phyloP scores from a whole-genome alignment of 1,284 basidiomycete genomes.

The Apiotrichum sp. region DNA sequence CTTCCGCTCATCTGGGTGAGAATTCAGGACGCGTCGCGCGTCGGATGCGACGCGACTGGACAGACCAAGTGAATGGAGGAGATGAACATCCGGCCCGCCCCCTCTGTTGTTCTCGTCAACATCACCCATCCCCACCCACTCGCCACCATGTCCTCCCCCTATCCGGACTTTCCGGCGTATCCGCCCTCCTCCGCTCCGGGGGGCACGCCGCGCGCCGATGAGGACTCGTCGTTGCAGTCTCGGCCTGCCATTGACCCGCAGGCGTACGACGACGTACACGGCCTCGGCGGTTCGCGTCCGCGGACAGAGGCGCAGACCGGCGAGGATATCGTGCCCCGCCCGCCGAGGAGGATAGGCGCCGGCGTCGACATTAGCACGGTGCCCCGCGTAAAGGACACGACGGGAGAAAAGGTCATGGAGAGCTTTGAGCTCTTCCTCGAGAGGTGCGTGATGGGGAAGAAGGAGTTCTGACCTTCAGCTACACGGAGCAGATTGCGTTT shows the following conservation, averaged over 20 bases:
- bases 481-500: constrained; percentile 69
- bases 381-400: constrained; percentile 80
- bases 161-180: constrained; percentile 6
- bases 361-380: constrained; percentile 55
- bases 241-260: constrained; percentile 34
- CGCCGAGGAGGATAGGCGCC: constrained; percentile 4
- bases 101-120: too few relatives aligned
- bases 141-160: constrained; percentile 33
- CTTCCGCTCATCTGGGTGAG: too few relatives aligned
- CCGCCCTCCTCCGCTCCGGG: constrained; percentile 34
- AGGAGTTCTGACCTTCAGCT: constrained; percentile 51
- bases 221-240: constrained; percentile 25
- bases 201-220: constrained; percentile 18
- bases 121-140: not conserved
- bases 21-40: not conserved
- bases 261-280: constrained; percentile 39
- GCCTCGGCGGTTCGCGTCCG: constrained; percentile 31
- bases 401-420: constrained; percentile 86
- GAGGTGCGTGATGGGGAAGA: constrained; percentile 53
- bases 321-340: constrained; percentile 8
- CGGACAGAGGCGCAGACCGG: not conserved
- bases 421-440: constrained; percentile 86
- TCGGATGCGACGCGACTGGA: not conserved
- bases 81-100: too few relatives aligned
- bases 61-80: too few relatives aligned